These are phyloP conservation scores for Fraxinus greggii DNA, from an alignment of 305 asterid genomes.

Conservation along the genomic window DNA sequence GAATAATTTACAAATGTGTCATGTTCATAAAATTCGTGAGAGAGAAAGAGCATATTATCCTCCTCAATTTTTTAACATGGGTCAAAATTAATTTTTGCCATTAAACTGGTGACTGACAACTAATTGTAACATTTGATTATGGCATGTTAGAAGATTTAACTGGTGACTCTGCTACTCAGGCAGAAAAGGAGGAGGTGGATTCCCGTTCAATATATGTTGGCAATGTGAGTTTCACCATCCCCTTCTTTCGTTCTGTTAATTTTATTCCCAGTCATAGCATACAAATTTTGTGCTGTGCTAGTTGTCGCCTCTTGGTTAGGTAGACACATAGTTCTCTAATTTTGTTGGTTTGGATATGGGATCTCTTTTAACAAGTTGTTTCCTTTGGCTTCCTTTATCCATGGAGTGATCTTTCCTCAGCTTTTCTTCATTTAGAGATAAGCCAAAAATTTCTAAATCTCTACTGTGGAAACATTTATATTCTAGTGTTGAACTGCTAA, in stretches of 20 bases:
- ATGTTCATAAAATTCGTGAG: not conserved
- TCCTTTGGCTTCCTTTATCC: not conserved
- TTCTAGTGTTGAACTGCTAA: not conserved
- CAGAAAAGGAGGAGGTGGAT: slow-evolving; percentile 5
- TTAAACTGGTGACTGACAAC: not conserved
- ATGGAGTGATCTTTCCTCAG: not conserved
- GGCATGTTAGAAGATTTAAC: not conserved
- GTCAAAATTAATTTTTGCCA: not conserved
- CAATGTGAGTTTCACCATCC: not conserved
- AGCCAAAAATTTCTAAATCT: not conserved
- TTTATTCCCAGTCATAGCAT: not conserved
- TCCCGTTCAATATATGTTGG: slow-evolving; percentile 5
- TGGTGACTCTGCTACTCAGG: not conserved
- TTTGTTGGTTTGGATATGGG: not conserved
- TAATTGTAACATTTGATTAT: not conserved
- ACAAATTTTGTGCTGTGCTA: not conserved
- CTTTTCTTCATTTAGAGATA: not conserved
- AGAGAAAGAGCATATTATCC: not conserved
- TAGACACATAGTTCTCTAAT: not conserved
- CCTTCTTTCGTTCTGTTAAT: not conserved
- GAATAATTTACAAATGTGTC: not conserved
- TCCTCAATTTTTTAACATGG: not conserved
- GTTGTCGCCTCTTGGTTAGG: not conserved
- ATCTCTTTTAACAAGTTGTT: not conserved
- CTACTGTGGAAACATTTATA: not conserved